Base-by-base conservation (phyloP, 768 basidiomycete genomes). In the Leccinum rimulosum region DNA sequence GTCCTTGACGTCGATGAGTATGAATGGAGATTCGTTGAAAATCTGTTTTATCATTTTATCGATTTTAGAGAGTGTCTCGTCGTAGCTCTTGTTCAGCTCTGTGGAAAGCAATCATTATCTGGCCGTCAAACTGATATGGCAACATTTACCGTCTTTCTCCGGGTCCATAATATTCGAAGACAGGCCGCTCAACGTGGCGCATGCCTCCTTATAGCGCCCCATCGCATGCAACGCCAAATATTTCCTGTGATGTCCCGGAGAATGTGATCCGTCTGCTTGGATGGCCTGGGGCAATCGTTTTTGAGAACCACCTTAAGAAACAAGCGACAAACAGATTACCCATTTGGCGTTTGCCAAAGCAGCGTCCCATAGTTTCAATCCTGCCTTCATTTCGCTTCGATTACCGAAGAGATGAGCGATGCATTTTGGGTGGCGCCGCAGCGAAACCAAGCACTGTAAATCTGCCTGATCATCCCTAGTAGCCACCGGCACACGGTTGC, bases 1-100 rank as follows among this genome's bases (percentile, higher is more conserved):
- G 6, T 48, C 50, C 4, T 50, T 3, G 19, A 60, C 56, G 5
- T 64, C n/a, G 30, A 64, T 64, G 28, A 63, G 49, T n/a, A 62
- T 45, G 31, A 62, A 56, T 17, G 63, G 61, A 3, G 55, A 64
- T 22, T 5, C 28, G 11, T 56, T 48, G 27, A 43, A 5, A 9
- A 22, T 6, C 11, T 10, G 11, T 19, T n/a, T 0, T n/a, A 45
- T 45, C 10, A n/a, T 12, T 4, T 10, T 6, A 12, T 22, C 9
- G 12, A 63, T 50, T 30, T 50, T 11, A 1, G 7, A 10, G 15
- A 33, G 7, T 8, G 52, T 45, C 47, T 36, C 12, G 19, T 1
- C 3, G 48, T 59, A 63, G 27, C 53, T 33, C 11, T 48, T 15
- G 36, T 4, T 7, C 43, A 63, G 33, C 6, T 35, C 63, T 64